phyloP scores from a whole-genome alignment of 345 rosid species.

The Ailanthus altissimus region DNA sequence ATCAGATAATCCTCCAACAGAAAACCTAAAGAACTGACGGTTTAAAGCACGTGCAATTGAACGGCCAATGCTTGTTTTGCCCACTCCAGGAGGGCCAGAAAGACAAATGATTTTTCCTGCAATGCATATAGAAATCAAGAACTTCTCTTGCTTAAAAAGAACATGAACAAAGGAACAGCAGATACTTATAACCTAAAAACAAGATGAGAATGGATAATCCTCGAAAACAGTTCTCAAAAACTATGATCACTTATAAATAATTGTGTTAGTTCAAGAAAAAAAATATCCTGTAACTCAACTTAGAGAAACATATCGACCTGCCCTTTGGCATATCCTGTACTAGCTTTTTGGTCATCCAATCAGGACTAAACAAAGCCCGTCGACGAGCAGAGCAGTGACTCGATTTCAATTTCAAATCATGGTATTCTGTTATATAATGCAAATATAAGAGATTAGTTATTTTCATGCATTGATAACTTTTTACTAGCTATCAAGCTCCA shows the following conservation, averaged over 20 bases:
- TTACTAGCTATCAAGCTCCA: too few relatives aligned
- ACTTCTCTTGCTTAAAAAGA: not conserved
- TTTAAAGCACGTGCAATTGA: slow-evolving; percentile 97
- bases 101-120: slow-evolving; percentile 98
- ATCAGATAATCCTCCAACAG: slow-evolving; percentile 98
- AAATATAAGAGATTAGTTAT: too few relatives aligned
- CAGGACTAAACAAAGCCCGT: too few relatives aligned
- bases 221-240: not conserved
- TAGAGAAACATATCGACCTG: not conserved
- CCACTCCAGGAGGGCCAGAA: slow-evolving; percentile 99
- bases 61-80: slow-evolving; percentile 98
- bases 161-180: not conserved
- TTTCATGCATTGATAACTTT: too few relatives aligned
- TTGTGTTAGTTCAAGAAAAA: not conserved
- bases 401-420: too few relatives aligned
- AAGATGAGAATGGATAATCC: not conserved
- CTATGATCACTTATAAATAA: not conserved
- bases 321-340: not conserved
- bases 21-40: slow-evolving; percentile 91
- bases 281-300: not conserved
- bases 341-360: too few relatives aligned
- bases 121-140: slow-evolving; percentile 24
- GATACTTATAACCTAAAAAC: not conserved
- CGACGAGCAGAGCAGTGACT: too few relatives aligned
- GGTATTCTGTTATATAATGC: too few relatives aligned